Evolutionary conservation across 2,329 filamentous ascomycete genomes (phyloP).

Genomic region (Colletotrichum truncatum): DNA sequence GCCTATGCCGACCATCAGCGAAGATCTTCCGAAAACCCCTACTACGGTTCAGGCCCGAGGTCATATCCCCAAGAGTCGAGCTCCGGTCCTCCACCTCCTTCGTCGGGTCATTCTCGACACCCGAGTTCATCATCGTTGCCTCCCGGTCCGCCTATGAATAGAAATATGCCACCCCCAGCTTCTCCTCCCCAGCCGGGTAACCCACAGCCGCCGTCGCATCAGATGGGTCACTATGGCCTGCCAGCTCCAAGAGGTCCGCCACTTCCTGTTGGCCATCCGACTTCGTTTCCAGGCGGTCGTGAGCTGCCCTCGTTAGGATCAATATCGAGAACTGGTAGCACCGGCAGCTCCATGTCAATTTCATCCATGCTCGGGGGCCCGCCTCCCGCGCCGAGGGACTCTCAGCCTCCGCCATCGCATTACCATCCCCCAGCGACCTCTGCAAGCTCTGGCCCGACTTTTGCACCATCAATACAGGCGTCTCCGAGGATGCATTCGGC

Average conservation of each 20-base stretch:
- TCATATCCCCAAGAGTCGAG: constrained; percentile 42
- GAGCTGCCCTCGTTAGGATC: constrained; percentile 62
- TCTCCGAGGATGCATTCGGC: constrained; percentile 65
- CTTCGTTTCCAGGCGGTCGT: constrained; percentile 58
- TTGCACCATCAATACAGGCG: constrained; percentile 59
- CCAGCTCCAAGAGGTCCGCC: constrained; percentile 56
- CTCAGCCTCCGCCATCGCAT: constrained; percentile 48
- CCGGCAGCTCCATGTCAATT: constrained; percentile 68
- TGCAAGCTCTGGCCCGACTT: constrained; percentile 54
- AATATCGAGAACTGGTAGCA: constrained; percentile 56
- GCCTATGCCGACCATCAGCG: constrained; percentile 45
- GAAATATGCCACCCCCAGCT: constrained; percentile 56
- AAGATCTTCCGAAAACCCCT: constrained; percentile 54
- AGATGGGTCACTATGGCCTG: constrained; percentile 52
- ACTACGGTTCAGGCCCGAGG: constrained; percentile 46
- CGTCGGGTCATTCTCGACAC: constrained; percentile 50
- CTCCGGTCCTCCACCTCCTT: constrained; percentile 40
- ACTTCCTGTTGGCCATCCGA: constrained; percentile 52
- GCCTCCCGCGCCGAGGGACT: constrained; percentile 52
- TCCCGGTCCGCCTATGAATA: constrained; percentile 46
- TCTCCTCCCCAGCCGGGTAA: constrained; percentile 52
- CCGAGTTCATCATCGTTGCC: constrained; percentile 56
- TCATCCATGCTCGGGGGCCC: constrained; percentile 68
- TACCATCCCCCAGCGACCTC: constrained; percentile 49
- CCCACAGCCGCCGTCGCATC: constrained; percentile 40